phyloP scores from a whole-genome alignment of 192 early-diverging fungal species.

The Entomortierella chlamydospora region DNA sequence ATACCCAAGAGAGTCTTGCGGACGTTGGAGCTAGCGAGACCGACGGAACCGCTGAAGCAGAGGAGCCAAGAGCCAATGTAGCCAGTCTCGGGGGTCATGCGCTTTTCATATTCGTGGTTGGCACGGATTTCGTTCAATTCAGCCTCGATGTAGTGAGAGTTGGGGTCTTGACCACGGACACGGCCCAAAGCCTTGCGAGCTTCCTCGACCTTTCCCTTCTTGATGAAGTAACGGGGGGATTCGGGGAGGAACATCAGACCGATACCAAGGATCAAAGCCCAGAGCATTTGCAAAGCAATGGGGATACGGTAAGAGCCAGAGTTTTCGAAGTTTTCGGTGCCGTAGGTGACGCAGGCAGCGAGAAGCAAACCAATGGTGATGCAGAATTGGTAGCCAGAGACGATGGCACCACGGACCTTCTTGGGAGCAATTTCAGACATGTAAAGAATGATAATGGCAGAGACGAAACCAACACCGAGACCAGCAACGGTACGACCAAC shows the following conservation, averaged over 20 bases:
- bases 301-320: slow-evolving; percentile 83
- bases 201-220: slow-evolving; percentile 74
- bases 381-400: slow-evolving; percentile 88
- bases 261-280: slow-evolving; percentile 73
- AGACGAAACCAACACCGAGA: slow-evolving; percentile 81
- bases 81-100: slow-evolving; percentile 49
- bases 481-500: slow-evolving; percentile 84
- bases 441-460: slow-evolving; percentile 73
- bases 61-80: slow-evolving; percentile 47
- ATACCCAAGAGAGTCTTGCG: slow-evolving; percentile 47
- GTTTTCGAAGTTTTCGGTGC: slow-evolving; percentile 37
- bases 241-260: slow-evolving; percentile 82
- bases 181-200: slow-evolving; percentile 71
- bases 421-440: slow-evolving; percentile 86
- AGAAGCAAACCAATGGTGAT: slow-evolving; percentile 84
- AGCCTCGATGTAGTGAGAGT: slow-evolving; percentile 61
- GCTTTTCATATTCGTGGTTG: slow-evolving; percentile 54
- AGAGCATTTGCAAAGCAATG: slow-evolving; percentile 83
- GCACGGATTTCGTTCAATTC: slow-evolving; percentile 78
- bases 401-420: slow-evolving; percentile 85
- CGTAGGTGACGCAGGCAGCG: slow-evolving; percentile 70
- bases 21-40: slow-evolving; percentile 45
- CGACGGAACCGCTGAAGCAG: slow-evolving; percentile 49
- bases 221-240: slow-evolving; percentile 87
- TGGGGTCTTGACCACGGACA: slow-evolving; percentile 69